Base-by-base conservation (phyloP, 2,329 filamentous ascomycete genomes). In the Fusarium sambucinum region DNA sequence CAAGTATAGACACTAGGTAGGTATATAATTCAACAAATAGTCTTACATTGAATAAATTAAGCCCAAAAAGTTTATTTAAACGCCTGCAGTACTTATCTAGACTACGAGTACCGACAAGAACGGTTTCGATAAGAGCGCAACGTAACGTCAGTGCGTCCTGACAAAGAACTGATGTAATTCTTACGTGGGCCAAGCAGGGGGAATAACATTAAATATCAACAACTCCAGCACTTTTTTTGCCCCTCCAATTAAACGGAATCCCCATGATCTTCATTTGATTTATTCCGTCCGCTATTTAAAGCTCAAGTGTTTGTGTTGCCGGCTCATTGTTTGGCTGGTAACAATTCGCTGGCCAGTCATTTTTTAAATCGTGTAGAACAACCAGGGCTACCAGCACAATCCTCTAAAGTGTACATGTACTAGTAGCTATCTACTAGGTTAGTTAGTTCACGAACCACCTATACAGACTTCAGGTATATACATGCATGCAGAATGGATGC, bases 141-240 rank as follows among this genome's bases (percentile, higher is more conserved):
- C n/a, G 13, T 16, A 50, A 35, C n/a, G 33, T 50, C 47, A 38
- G 23, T 50, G 47, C 47, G 47, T 25, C 19, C 17, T 38, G 23
- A 19, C 32, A 38, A 14, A 50, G 17, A 37, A 21, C 19, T 50
- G 47, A 50, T 50, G 47, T 50, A 50, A 50, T 23, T 9, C 32
- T 50, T 50, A 50, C 47, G 47, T 50, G 25, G 47, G 32, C 47
- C 33, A 50, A 50, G 33, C 23, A 50, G 32, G 32, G 32, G 17
- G 5, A 12, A 19, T 4, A 25, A 14, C 17, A 19, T 29, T n/a
- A 19, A 13, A 16, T 27, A 27, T 27, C 8, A 27, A 27, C 27
- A 27, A 37, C 16, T 33, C 46, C 21, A 27, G 17, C 35, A 19
- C 13, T 38, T 35, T 45, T 35, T 37, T 29, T 10, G 7, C 23